Evolutionary conservation across 2,329 filamentous ascomycete species (phyloP).

Genomic region (Paecilomyces sp.): DNA sequence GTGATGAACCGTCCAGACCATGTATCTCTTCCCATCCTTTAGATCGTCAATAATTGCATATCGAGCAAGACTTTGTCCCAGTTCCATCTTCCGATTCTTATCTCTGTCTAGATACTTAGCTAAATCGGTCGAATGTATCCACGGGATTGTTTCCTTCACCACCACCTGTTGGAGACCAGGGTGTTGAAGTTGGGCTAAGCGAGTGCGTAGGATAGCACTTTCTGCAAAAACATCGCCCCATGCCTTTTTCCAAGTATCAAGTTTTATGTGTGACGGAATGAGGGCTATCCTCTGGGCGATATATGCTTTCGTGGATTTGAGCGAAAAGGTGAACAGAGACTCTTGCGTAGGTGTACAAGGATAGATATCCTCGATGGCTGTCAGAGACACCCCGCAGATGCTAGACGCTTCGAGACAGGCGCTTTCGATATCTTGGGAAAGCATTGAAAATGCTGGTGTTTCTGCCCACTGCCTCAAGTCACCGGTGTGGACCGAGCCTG

Average conservation of each 20-base stretch:
- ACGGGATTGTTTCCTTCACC: slow-evolving; percentile 22
- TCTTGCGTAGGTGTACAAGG: slow-evolving; percentile 36
- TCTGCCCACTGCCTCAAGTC: slow-evolving; percentile 17
- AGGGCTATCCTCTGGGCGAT: slow-evolving; percentile 36
- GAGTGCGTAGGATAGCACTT: slow-evolving; percentile 41
- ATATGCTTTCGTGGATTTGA: slow-evolving; percentile 38
- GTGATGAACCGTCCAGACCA: slow-evolving; percentile 47
- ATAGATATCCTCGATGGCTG: slow-evolving; percentile 32
- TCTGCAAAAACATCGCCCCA: slow-evolving; percentile 37
- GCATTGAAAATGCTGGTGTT: slow-evolving; percentile 20
- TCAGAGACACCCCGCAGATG: slow-evolving; percentile 21
- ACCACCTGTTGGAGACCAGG: slow-evolving; percentile 30
- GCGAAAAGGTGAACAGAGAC: slow-evolving; percentile 39
- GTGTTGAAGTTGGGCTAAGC: slow-evolving; percentile 30
- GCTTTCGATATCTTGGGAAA: slow-evolving; percentile 24
- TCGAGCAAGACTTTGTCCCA: slow-evolving; percentile 28
- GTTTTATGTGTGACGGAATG: slow-evolving; percentile 27
- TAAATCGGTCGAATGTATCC: slow-evolving; percentile 20
- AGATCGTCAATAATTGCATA: slow-evolving; percentile 24
- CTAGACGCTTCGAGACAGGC: slow-evolving; percentile 31
- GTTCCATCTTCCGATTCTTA: slow-evolving; percentile 20
- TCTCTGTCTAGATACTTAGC: slow-evolving; percentile 19
- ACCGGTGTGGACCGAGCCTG: slow-evolving; percentile 23
- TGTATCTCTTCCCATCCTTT: slow-evolving; percentile 23
- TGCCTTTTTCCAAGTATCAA: slow-evolving; percentile 34